Conservation (phyloP, 441 rosid species). For the Erodium chrysanthum region DNA sequence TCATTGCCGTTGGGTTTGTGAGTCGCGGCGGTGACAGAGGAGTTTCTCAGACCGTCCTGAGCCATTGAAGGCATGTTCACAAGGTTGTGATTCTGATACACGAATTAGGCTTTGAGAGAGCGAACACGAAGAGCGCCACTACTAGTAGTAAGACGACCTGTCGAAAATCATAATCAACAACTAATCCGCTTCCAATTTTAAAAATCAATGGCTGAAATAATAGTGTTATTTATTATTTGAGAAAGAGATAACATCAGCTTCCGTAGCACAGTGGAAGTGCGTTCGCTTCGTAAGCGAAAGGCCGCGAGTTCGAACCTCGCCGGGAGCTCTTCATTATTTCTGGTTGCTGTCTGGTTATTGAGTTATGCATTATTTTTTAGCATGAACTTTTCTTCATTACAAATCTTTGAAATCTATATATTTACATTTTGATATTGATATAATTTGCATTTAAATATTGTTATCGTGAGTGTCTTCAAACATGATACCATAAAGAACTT, state of each 20-base stretch:
- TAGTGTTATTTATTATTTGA: too few species aligned
- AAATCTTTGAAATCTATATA: too few species aligned
- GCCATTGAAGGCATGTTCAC: constrained; percentile 44
- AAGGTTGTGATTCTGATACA: neutral
- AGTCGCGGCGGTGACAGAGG: constrained; percentile 17
- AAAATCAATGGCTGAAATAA: too few species aligned
- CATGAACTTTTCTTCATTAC: too few species aligned
- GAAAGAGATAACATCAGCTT: neutral
- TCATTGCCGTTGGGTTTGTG: constrained; percentile 14
- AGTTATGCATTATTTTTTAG: too few species aligned
- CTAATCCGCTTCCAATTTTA: too few species aligned
- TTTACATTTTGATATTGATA: too few species aligned
- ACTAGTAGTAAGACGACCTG: neutral
- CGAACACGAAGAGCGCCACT: neutral
- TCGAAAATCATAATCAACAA: neutral
- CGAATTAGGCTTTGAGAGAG: neutral
- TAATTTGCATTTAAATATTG: too few species aligned
- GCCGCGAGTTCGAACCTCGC: constrained; percentile 99
- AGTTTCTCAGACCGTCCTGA: constrained; percentile 23
- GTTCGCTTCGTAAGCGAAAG: constrained; percentile 99
- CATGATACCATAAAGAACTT: too few species aligned
- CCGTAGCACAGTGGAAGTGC: constrained; percentile 85
- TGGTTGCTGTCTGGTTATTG: too few species aligned
- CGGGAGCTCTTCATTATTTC: constrained; percentile 35
- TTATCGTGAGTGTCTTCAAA: too few species aligned